Conservation (phyloP, 2,329 filamentous ascomycete species). For the Microdochium bolleyi region DNA sequence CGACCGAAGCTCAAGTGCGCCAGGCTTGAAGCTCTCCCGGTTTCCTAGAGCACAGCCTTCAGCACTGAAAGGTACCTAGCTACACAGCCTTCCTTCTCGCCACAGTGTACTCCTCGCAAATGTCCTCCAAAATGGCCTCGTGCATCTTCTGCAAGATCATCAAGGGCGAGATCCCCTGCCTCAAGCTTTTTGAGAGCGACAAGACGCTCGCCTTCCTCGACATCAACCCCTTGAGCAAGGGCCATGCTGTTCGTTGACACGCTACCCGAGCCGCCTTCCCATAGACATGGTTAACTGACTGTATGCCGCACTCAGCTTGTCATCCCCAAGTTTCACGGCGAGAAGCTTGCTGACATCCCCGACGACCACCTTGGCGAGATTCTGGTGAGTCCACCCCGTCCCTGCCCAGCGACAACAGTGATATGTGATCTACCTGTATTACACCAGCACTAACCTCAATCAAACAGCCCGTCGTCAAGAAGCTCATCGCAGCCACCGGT, state of each 20-base stretch:
- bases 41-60: too few relatives aligned
- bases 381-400: constrained; percentile 62
- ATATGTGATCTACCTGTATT: too few relatives aligned
- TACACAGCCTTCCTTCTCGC: too few relatives aligned
- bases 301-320: constrained; percentile 57
- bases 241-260: constrained; percentile 66
- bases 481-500: constrained; percentile 69
- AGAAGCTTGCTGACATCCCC: constrained; percentile 85
- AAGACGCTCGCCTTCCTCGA: constrained; percentile 95
- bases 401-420: too few relatives aligned
- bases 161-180: constrained; percentile 83
- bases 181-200: constrained; percentile 93
- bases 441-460: background rate
- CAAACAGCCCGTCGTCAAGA: constrained; percentile 69
- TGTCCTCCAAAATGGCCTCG: constrained; percentile 44
- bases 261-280: background rate
- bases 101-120: constrained; percentile 12
- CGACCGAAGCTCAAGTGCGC: too few relatives aligned
- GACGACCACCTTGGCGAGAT: constrained; percentile 81
- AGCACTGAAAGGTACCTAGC: too few relatives aligned
- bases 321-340: constrained; percentile 91
- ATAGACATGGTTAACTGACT: background rate
- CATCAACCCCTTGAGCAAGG: constrained; percentile 80
- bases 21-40: too few relatives aligned
- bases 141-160: constrained; percentile 99